Base-by-base conservation (phyloP, 2,329 filamentous ascomycete genomes). In the Claviceps sp. region DNA sequence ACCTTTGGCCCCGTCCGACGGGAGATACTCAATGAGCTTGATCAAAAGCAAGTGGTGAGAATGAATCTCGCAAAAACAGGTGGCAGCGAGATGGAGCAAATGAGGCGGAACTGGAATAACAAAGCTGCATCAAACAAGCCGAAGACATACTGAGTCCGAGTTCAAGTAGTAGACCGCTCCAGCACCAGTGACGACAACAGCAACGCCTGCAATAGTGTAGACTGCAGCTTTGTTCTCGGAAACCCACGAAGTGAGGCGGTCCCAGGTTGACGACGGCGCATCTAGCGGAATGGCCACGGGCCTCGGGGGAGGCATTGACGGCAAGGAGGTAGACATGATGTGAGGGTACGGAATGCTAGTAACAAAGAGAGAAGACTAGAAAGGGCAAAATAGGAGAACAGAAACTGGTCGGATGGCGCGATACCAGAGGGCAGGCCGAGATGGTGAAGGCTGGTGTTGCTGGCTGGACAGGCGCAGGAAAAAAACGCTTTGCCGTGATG, bases 161-260 rank as follows among this genome's bases (percentile, higher is more conserved):
- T 73, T 85, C 59, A 95, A 75, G 70, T 96, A 97, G 75, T 97
- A 98, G 64, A 95, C 85, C 44, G 88, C 87, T 60, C 93, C 91
- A 38, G 90, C 91, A 56, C 87, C 88, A 14, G 89, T 93, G 52
- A 95, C 87, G 44, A 96, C 89, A 47, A 95, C 80, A 51, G 91
- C 91, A 55, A 95, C 87, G 63, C 93, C 93, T 52, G 91, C 93
- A 70, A 97, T 88, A 59, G 93, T 96, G 71, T 96, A 98, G 57
- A 95, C 90, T 51, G 91, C 79, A 47, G 88, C 86, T 75, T 96
- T 97, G 73, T 98, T 90, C 68, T 97, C 91, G 2, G 89, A 87
- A 14, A 87, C 89, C 91, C 93, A 98, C 64, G 76, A 84, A 59
- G 89, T 85, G 70, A 96, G 75, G 63, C 90, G 85, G 69, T 95